Conservation (phyloP, 2,329 filamentous ascomycete genomes). For the Didymella sp. region DNA sequence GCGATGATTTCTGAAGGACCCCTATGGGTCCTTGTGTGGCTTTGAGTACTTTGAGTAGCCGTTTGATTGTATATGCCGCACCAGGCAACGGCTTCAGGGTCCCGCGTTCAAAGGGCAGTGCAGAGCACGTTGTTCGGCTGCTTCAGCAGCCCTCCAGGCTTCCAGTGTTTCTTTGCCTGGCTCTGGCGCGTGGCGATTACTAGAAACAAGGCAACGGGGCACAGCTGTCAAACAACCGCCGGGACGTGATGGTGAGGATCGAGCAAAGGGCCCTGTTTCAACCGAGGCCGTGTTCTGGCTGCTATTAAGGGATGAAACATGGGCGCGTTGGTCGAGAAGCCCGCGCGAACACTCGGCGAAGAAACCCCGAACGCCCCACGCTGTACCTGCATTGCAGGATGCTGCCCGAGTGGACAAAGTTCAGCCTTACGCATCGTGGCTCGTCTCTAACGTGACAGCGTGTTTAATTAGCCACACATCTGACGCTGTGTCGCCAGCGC, state of each 20-base stretch:
- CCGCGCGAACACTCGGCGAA: slow-evolving; percentile 10
- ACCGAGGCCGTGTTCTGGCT: slow-evolving; percentile 15
- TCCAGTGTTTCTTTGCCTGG: slow-evolving; percentile 5
- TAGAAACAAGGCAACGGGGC: slow-evolving; percentile 16
- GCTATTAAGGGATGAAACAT: slow-evolving; percentile 20
- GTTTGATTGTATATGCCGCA: neutral
- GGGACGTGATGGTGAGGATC: slow-evolving; percentile 16
- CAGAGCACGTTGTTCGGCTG: slow-evolving; percentile 6
- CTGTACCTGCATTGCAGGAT: slow-evolving; percentile 39
- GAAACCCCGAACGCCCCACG: slow-evolving; percentile 17
- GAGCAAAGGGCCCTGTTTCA: slow-evolving; percentile 17
- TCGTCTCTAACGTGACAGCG: slow-evolving; percentile 29
- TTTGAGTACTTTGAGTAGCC: neutral
- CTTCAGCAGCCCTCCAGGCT: slow-evolving; percentile 4
- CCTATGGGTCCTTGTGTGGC: neutral
- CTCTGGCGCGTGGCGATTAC: slow-evolving; percentile 11
- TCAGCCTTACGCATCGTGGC: slow-evolving; percentile 26
- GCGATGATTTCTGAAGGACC: slow-evolving; percentile 6
- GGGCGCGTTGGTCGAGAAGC: slow-evolving; percentile 11
- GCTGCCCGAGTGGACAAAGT: slow-evolving; percentile 21
- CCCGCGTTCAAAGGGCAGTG: slow-evolving; percentile 1
- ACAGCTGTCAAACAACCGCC: slow-evolving; percentile 18
- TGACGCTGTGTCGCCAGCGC: slow-evolving; percentile 33
- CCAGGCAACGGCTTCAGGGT: neutral
- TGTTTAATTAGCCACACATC: slow-evolving; percentile 27